These are phyloP conservation scores for Pseudohyphozyma bogoriensis DNA, from an alignment of 768 basidiomycete genomes.

Conservation along the genomic window DNA sequence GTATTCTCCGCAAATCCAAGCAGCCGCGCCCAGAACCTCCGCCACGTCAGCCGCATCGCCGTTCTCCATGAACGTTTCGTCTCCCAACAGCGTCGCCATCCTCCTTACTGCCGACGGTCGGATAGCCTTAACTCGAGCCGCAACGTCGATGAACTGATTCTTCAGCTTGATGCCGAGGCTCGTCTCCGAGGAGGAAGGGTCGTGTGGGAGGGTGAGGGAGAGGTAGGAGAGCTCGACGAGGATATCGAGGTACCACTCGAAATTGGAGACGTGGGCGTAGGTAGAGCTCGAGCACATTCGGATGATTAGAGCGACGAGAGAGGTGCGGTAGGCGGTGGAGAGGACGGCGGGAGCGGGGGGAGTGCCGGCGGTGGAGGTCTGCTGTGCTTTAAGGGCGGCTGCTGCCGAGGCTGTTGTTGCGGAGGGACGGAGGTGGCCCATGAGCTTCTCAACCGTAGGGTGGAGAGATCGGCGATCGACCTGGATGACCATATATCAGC, in stretches of 20 bases:
- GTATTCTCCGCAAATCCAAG: conserved; percentile 94
- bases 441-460: conserved; percentile 76
- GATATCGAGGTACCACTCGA: conserved; percentile 96
- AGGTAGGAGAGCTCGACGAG: conserved; percentile 84
- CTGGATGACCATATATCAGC: no score
- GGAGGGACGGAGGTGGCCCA: conserved; percentile 58
- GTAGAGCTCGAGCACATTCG: conserved; percentile 66
- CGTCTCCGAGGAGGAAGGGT: conserved; percentile 40
- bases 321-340: conserved; percentile 74
- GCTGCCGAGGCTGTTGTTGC: conserved; percentile 35
- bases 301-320: conserved; percentile 71
- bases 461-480: conserved; percentile 74
- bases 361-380: conserved; percentile 17
- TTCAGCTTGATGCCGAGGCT: conserved; percentile 66
- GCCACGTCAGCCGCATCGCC: conserved; percentile 40
- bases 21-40: conserved; percentile 84
- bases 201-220: conserved; percentile 40
- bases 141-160: conserved; percentile 76
- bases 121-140: conserved; percentile 64
- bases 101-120: conserved; percentile 71
- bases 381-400: conserved; percentile 21
- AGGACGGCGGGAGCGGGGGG: conserved; percentile 43
- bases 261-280: conserved; percentile 80
- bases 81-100: conserved; percentile 68
- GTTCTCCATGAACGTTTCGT: conserved; percentile 54